Conservation (phyloP, 495 filamentous ascomycete species). For the Hypomontagnella monticulosa region DNA sequence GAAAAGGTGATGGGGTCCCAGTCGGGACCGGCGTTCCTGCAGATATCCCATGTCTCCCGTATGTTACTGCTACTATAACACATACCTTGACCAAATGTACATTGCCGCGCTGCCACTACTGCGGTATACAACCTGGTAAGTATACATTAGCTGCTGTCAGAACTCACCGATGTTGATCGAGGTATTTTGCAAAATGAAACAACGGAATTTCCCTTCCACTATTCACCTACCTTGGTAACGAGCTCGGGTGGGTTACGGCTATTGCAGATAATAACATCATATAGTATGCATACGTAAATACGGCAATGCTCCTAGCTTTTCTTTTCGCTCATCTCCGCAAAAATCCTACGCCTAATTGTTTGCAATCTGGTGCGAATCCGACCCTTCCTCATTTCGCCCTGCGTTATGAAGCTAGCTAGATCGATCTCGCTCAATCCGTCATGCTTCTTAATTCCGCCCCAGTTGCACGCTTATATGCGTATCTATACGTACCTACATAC, state of each 20-base stretch:
- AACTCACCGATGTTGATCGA: conserved; percentile 43
- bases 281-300: conserved; percentile 8
- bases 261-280: conserved; percentile 24
- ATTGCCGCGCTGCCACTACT: conserved; percentile 6
- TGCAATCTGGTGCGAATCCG: conserved; percentile 18
- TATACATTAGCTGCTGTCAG: conserved; percentile 24
- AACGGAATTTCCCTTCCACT: conserved; percentile 35
- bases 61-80: conserved; percentile 20
- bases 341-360: conserved; percentile 36
- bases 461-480: conserved; percentile 21
- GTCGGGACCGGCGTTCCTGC: conserved; percentile 40
- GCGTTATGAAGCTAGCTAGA: conserved; percentile 33
- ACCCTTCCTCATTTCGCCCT: conserved; percentile 39
- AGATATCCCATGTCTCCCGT: conserved; percentile 41
- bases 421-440: conserved; percentile 30
- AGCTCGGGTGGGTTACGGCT: conserved; percentile 37
- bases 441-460: conserved; percentile 22
- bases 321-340: conserved; percentile 41
- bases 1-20: conserved; percentile 33
- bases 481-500: neutral
- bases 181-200: conserved; percentile 34
- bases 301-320: conserved; percentile 19
- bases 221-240: conserved; percentile 37
- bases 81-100: conserved; percentile 22
- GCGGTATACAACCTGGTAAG: conserved; percentile 17